These are phyloP conservation scores for Aspergillus sp. DNA, from an alignment of 2,329 filamentous ascomycete species.

Conservation along the genomic window DNA sequence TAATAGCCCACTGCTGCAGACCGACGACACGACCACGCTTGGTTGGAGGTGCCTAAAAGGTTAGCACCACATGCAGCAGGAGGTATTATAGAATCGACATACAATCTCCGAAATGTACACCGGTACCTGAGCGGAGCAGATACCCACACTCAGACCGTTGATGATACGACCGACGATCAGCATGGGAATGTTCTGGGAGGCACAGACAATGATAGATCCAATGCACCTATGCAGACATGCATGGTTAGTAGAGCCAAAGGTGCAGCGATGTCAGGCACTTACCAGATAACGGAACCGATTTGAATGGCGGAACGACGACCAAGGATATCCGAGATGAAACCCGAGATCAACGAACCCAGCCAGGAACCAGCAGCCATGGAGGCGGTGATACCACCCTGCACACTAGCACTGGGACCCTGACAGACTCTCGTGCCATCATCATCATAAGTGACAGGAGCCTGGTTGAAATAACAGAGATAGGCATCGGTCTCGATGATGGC, in stretches of 20 bases:
- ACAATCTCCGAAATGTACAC: slow-evolving; percentile 70
- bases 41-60: slow-evolving; percentile 54
- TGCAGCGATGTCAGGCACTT: slow-evolving; percentile 10
- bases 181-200: slow-evolving; percentile 68
- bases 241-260: neutral
- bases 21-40: slow-evolving; percentile 66
- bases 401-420: slow-evolving; percentile 51
- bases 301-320: slow-evolving; percentile 58
- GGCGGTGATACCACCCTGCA: slow-evolving; percentile 71
- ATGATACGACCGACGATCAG: slow-evolving; percentile 70
- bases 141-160: slow-evolving; percentile 73
- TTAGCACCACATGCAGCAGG: slow-evolving; percentile 54
- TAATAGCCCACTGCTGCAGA: slow-evolving; percentile 74
- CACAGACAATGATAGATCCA: slow-evolving; percentile 62
- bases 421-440: slow-evolving; percentile 30
- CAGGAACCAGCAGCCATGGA: slow-evolving; percentile 74
- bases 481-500: slow-evolving; percentile 66
- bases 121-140: slow-evolving; percentile 70
- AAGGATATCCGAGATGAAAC: slow-evolving; percentile 57
- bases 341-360: slow-evolving; percentile 59
- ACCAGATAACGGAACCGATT: slow-evolving; percentile 56
- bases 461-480: slow-evolving; percentile 72
- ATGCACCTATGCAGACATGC: slow-evolving; percentile 44
- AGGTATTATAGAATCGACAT: slow-evolving; percentile 50
- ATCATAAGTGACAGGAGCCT: slow-evolving; percentile 44